Percentiles rank a stretch among this genome's conserved stretches.
phyloP scores from a whole-genome alignment of 2,329 filamentous ascomycete genomes.

The Aspergillus ochraceus region DNA sequence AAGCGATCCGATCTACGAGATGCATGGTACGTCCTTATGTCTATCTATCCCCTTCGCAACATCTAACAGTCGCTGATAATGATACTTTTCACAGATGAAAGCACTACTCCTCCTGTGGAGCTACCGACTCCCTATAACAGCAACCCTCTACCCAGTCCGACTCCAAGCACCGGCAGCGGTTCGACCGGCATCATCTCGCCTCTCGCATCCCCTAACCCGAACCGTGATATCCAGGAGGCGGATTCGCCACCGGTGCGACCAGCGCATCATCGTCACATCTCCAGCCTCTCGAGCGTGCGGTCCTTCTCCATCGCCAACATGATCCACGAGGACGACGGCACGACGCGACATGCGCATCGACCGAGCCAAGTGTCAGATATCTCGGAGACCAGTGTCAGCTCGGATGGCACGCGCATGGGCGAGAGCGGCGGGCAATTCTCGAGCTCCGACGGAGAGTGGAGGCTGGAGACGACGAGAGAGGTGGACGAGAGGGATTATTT shows the following conservation, averaged over 20 bases:
- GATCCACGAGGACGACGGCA: constrained; percentile 1
- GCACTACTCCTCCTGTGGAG: constrained; percentile 5
- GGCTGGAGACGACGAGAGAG: background rate
- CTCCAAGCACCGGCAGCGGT: background rate
- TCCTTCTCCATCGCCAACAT: constrained; percentile 5
- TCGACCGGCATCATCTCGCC: constrained; percentile 6
- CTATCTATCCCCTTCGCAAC: background rate
- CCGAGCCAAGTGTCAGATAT: constrained; percentile 12
- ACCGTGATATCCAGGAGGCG: constrained; percentile 1
- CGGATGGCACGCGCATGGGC: background rate
- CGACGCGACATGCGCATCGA: background rate
- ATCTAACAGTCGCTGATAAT: background rate
- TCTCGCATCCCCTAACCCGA: constrained; percentile 1
- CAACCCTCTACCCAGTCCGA: background rate
- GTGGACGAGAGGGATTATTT: background rate
- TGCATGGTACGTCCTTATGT: constrained; percentile 6
- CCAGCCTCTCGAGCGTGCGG: constrained; percentile 11
- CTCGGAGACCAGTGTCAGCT: constrained; percentile 12
- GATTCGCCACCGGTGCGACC: background rate
- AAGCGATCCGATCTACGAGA: constrained; percentile 11
- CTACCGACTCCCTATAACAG: constrained; percentile 15
- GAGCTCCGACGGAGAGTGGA: background rate
- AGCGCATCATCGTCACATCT: constrained; percentile 11
- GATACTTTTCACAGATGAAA: background rate
- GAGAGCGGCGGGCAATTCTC: background rate